Evolutionary conservation across 192 early-diverging fungal species (phyloP), one percentile per base, ranked within the genome.

Genomic region (Coemansia furcata): DNA sequence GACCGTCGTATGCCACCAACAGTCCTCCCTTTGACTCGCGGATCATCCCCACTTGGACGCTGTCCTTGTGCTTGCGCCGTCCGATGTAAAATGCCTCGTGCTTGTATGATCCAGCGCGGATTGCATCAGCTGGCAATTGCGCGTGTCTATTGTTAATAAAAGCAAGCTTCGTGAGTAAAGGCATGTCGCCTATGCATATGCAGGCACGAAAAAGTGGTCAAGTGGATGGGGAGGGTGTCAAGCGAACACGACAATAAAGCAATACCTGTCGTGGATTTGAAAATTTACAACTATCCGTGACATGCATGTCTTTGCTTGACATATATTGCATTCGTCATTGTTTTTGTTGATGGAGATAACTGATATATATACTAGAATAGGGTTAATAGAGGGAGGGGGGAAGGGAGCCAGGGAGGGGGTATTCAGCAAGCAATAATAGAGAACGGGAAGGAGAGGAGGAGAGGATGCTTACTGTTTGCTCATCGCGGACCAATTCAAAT

Each of bases 21-120:
- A 80, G 69, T 1, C 77, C 77, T 47, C 66, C 77, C 62, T 80
- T 74, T 65, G 60, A 42, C 68, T 52, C 47, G 6, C 47, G 46
- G 11, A 70, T 66, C 77, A 80, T 80, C 7, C 77, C 77, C 1
- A 74, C 72, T n/a, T 74, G 72, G 50, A 71, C 26, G 36, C 64
- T 67, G 46, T 65, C 77, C 37, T 79, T 73, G 68, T 73, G 64
- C 17, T 39, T 30, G 11, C 43, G 57, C 8, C 77, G 77, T 1
- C 77, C 77, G 10, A 80, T 60, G 40, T 54, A 80, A 42, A 80
- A 67, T 3, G 49, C 44, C 42, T 72, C 72, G 32, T 46, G 43
- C 30, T 58, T 55, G 63, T 72, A 71, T 0, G 62, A 62, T 3
- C 77, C 77, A 32, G 62, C 69, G 38, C 58, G 72, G 33, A 80